Percentiles rank a stretch among this genome's conserved stretches.
Conservation (phyloP, 1,284 basidiomycete species). For the Pulchroboletus neoregius region DNA sequence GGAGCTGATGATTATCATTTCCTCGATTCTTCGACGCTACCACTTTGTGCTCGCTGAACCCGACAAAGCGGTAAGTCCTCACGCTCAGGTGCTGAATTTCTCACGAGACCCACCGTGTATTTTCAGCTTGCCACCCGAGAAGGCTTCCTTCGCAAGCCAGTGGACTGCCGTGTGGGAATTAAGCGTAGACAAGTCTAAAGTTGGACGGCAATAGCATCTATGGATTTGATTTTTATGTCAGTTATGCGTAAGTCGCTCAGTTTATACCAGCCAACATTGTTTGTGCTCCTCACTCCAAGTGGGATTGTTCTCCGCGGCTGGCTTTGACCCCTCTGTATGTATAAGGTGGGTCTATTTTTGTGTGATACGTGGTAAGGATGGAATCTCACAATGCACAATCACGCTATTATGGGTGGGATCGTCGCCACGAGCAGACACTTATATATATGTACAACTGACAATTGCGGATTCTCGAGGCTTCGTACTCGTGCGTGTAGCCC, state of each 20-base stretch:
- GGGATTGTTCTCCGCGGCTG: neutral
- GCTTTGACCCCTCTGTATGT: neutral
- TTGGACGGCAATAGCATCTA: neutral
- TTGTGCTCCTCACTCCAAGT: neutral
- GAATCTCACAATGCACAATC: slow-evolving; percentile 4
- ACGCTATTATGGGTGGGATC: slow-evolving; percentile 7
- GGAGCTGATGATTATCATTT: slow-evolving; percentile 71
- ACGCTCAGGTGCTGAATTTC: slow-evolving; percentile 3
- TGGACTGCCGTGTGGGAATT: slow-evolving; percentile 63
- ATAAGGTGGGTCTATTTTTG: slow-evolving; percentile 16
- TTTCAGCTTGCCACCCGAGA: slow-evolving; percentile 63
- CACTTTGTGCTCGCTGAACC: slow-evolving; percentile 63
- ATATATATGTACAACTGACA: slow-evolving; percentile 16
- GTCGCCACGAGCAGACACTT: slow-evolving; percentile 1
- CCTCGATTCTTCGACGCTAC: slow-evolving; percentile 69
- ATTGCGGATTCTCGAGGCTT: slow-evolving; percentile 5
- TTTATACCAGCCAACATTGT: too few relatives aligned
- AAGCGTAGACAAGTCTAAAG: slow-evolving; percentile 39
- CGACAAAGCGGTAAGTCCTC: slow-evolving; percentile 48
- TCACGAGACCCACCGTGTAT: slow-evolving; percentile 5
- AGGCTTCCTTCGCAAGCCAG: slow-evolving; percentile 76
- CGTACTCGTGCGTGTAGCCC: slow-evolving; percentile 2
- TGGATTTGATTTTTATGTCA: neutral
- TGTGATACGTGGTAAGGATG: slow-evolving; percentile 1
- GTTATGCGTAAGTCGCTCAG: slow-evolving; percentile 3